Evolutionary conservation across 176 grass and related monocot genomes (phyloP).

Genomic region (Leersia perrieri): DNA sequence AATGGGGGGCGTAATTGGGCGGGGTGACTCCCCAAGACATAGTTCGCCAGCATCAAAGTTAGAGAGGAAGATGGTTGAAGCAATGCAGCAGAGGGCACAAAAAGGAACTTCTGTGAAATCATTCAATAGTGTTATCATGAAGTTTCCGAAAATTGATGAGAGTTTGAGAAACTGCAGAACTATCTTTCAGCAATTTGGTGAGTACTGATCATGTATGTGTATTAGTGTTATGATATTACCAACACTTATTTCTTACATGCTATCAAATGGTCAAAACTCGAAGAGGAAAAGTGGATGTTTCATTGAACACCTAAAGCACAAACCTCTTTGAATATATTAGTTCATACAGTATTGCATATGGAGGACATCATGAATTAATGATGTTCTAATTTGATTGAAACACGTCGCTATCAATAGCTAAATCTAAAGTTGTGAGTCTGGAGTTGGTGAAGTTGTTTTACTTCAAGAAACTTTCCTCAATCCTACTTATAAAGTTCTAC

Average conservation of each 20-base stretch:
- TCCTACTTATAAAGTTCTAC: background rate
- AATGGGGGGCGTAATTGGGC: conserved; percentile 78
- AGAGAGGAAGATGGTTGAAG: conserved; percentile 95
- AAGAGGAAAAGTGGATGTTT: background rate
- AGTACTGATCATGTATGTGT: conserved; percentile 28
- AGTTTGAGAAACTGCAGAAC: conserved; percentile 88
- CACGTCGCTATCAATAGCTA: background rate
- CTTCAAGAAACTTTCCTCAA: background rate
- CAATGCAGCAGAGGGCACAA: conserved; percentile 83
- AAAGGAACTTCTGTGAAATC: conserved; percentile 85
- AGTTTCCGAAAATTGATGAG: conserved; percentile 93
- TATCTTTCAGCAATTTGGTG: conserved; percentile 96
- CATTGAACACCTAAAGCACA: background rate
- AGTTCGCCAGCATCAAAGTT: conserved; percentile 66
- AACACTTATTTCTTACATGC: background rate
- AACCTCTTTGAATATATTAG: background rate
- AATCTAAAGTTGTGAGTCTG: background rate
- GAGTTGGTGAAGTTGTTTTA: background rate
- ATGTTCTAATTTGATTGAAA: background rate
- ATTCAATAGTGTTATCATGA: conserved; percentile 91
- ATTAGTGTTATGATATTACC: background rate
- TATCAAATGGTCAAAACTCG: background rate
- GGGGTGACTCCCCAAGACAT: conserved; percentile 47
- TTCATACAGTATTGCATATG: background rate
- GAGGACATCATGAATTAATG: background rate